Percentiles rank a stretch among this genome's conserved stretches.
phyloP scores from a whole-genome alignment of 2,329 filamentous ascomycete genomes.

The Cytospora piceicola region DNA sequence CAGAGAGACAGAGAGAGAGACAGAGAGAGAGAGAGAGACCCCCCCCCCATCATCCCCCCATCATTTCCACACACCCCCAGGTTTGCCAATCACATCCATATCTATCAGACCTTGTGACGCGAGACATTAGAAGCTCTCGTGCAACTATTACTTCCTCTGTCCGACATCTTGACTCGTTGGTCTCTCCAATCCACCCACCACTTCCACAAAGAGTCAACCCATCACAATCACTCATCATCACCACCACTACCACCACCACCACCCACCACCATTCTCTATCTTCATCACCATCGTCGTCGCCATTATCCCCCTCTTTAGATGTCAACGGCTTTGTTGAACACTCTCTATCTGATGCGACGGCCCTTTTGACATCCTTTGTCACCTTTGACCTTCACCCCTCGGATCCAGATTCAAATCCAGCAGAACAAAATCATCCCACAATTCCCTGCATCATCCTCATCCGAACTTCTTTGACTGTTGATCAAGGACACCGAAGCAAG shows the following conservation, averaged over 20 bases:
- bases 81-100: constrained; percentile 25
- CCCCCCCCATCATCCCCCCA: constrained; percentile 1
- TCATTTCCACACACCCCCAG: constrained; percentile 6
- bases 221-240: constrained; percentile 1
- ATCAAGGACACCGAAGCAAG: not conserved
- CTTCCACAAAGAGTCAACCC: not conserved
- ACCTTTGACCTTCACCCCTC: not conserved
- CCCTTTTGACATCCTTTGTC: constrained; percentile 8
- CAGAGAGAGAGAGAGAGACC: not conserved
- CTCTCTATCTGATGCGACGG: not conserved
- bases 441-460: constrained; percentile 6
- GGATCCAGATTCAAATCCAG: not conserved
- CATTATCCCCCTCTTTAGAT: not conserved
- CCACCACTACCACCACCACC: too few species aligned
- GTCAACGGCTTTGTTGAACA: constrained; percentile 8
- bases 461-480: constrained; percentile 5
- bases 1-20: not conserved
- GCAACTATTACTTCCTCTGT: not conserved
- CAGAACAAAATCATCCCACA: not conserved
- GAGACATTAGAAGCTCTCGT: constrained; percentile 28
- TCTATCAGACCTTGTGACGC: constrained; percentile 29
- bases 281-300: not conserved
- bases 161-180: not conserved
- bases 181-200: not conserved
- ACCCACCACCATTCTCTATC: too few species aligned